Percentiles rank a stretch among this genome's conserved stretches.
phyloP scores from a whole-genome alignment of 805 yeast species.

The Nakazawaea ambrosiae region DNA sequence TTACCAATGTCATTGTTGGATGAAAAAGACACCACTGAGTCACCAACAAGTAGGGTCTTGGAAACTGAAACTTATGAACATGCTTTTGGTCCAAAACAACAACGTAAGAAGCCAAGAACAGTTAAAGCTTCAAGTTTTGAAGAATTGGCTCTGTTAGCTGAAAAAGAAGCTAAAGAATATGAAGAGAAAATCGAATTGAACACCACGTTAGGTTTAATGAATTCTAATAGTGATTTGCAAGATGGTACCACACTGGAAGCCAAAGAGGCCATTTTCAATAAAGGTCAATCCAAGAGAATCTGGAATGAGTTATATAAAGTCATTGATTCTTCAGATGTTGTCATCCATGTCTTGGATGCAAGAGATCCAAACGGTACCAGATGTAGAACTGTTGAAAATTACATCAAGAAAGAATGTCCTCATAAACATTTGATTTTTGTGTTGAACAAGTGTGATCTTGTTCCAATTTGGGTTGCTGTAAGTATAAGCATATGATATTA shows the following conservation, averaged over 20 bases:
- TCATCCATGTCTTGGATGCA: slow-evolving; percentile 93
- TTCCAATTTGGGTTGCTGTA: slow-evolving; percentile 99
- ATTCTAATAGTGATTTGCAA: slow-evolving; percentile 43
- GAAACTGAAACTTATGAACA: slow-evolving; percentile 81
- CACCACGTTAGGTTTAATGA: slow-evolving; percentile 76
- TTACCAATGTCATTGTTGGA: slow-evolving; percentile 93
- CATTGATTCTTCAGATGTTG: slow-evolving; percentile 95
- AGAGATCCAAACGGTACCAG: slow-evolving; percentile 97
- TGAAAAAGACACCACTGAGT: slow-evolving; percentile 70
- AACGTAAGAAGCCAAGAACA: slow-evolving; percentile 82
- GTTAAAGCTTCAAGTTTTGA: slow-evolving; percentile 68
- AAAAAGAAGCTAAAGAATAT: slow-evolving; percentile 46
- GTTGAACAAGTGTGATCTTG: slow-evolving; percentile 94
- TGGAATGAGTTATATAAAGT: slow-evolving; percentile 98
- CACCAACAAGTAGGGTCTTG: slow-evolving; percentile 72
- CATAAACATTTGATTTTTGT: slow-evolving; percentile 95
- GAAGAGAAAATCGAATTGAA: slow-evolving; percentile 74
- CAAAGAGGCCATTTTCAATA: slow-evolving; percentile 89
- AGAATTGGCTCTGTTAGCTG: slow-evolving; percentile 61
- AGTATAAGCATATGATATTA: too few species aligned
- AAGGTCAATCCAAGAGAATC: slow-evolving; percentile 96
- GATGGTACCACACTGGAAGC: slow-evolving; percentile 89
- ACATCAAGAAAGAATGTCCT: slow-evolving; percentile 87
- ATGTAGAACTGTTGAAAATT: slow-evolving; percentile 88
- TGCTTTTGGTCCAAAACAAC: slow-evolving; percentile 93